Base-by-base conservation (phyloP, 331 rosid genomes). In the Saraca asoca region DNA sequence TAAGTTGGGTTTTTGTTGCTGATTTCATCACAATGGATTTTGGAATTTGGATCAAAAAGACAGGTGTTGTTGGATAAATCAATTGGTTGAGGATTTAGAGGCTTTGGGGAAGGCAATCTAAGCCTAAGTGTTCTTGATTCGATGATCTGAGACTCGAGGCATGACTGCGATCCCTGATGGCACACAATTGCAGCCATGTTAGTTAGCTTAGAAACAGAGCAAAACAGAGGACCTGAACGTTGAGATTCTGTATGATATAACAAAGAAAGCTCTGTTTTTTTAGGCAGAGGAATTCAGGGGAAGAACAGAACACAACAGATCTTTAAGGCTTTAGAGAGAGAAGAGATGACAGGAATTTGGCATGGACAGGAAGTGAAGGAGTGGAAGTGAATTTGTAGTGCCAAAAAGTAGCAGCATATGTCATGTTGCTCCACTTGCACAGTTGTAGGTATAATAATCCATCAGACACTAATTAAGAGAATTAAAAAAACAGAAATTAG, bases 161-260 rank as follows among this genome's bases (percentile, higher is more conserved):
- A 84, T 34, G 91, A 55, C 63, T 87, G 91, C 52, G 78, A 73
- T 38, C 87, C 80, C 1, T 24, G 31, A 17, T 69, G 91, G 55
- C 64, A 80, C 20, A 94, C 85, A 64, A 88, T 85, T 58, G 99
- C 86, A 45, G 96, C 87, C 98, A 92, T 91, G 31, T 24, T 24
- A 24, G 3, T 1, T 24, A 24, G 31, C 31, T 24, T 24, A 24
- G 31, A 24, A 24, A 24, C 2, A 24, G 31, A 24, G 43, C 5
- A 38, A 42, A 65, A 63, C 78, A 74, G 80, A 62, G 79, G 74
- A 71, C 0, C 14, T 18, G 66, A 51, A 24, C n/a, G n/a, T 24
- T 24, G 1, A 24, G 31, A 1, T 24, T 24, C 31, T 18, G 17
- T 42, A 3, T 3, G 31, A 24, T 24, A 24, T 24, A 24, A 24